Base-by-base conservation (phyloP, 495 filamentous ascomycete species). In the Neurospora sp. region DNA sequence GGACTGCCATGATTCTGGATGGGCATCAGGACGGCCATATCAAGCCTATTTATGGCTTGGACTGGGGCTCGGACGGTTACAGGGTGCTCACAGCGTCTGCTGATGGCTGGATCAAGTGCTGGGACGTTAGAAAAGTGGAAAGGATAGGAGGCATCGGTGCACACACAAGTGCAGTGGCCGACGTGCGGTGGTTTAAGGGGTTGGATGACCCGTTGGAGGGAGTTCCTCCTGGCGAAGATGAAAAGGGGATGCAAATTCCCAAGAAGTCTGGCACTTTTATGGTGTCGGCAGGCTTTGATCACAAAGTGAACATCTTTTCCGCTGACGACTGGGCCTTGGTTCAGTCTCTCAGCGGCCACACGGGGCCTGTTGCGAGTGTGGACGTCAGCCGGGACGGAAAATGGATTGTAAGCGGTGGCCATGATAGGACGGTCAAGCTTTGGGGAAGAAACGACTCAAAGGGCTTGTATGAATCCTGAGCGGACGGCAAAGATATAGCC, bases 81-180 rank as follows among this genome's bases (percentile, higher is more conserved):
- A 89, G 96, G 9, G 89, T 98, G 18, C 84, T 98, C 7, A 92
- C 93, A 8, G 94, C 94, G 2, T 94, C 92, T n/a, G 94, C 89
- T 2, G 96, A 99, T 78, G 96, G 95, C 6, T 97, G 94, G 88
- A 90, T 96, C 71, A 98, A 98, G 80, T 97, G 94, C 83, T 99
- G 96, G 96, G 96, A 99, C 79, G 84, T 98, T 68, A 89, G 96
- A 3, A 93, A 94, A 79, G 94, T 98, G 68, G 88, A 90, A 75
- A 90, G 91, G 73, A 89, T 87, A 0, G 95, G 92, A 11, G 91
- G 90, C 1, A 91, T 99, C 69, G 96, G 94, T 12, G 96, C 96
- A 1, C 95, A 99, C 82, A 92, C 90, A 71, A 94, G 93, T 70
- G 90, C 95, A 16, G 95, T 99, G 8, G 93, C 94, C 1, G 96